Base-by-base conservation (phyloP, 345 rosid genomes). In the Physaria fendleri region DNA sequence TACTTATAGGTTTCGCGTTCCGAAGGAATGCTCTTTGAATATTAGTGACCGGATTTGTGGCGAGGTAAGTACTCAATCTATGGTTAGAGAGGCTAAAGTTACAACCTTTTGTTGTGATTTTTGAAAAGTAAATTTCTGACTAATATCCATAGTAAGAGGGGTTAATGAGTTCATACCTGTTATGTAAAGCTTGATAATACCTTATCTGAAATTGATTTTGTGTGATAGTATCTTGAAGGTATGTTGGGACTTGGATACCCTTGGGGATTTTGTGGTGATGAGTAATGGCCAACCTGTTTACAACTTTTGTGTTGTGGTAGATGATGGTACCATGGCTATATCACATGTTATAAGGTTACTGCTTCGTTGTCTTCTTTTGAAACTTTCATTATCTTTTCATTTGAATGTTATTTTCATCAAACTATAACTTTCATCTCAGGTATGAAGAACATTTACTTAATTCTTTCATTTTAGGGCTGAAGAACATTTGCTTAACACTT, bases 381-480 rank as follows among this genome's bases (percentile, higher is more conserved):
- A 12, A 28, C 34, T 18, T 41, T 18, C 7, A 5, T 37, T 25
- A 23, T 2, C 5, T 30, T 11, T 10, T 1, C 51, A 13, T 43
- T 64, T 27, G 6, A 29, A 13, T 50, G 23, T 42, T 60, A 17
- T 30, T 37, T 43, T 72, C 41, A 58, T 54, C 54, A 33, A 47
- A 44, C 49, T 24, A 30, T 24, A 24, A 40, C 41, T 60, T 68
- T 61, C 54, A 28, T 71, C 44, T 52, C 78, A 87, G 96, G 80
- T 96, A 95, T 3, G 98, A 91, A 72, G 98, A 91, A 77, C 98
- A 91, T 62, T 81, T 91, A 48, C 96, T 95, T 3, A 91, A 88
- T 76, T 85, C 96, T 50, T 58, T 91, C n/a, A n/a, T n/a, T n/a
- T n/a, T n/a, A n/a, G n/a, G n/a, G n/a, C n/a, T n/a, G n/a, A n/a